Evolutionary conservation across 176 grass and related monocot species (phyloP).

Genomic region (Metroxylon sagu): DNA sequence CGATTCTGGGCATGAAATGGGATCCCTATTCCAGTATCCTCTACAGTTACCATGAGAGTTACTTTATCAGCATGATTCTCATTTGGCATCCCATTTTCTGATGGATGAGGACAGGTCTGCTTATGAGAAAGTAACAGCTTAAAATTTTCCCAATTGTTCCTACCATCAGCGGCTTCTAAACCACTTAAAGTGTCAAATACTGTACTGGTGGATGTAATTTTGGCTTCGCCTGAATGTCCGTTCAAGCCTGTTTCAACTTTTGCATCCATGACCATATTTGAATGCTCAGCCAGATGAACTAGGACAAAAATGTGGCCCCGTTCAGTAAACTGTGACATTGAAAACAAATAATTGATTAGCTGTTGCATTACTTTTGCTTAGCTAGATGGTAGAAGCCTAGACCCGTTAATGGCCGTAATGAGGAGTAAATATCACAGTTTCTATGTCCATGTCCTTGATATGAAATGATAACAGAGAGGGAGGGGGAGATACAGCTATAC

Average conservation of each 20-base stretch:
- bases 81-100: slow-evolving; percentile 15
- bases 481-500: neutral
- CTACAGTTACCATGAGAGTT: slow-evolving; percentile 79
- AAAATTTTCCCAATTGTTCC: slow-evolving; percentile 89
- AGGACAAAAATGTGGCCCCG: slow-evolving; percentile 91
- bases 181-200: slow-evolving; percentile 79
- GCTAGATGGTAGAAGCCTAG: too few species aligned
- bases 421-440: too few species aligned
- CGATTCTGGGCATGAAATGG: slow-evolving; percentile 36
- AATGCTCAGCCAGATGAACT: slow-evolving; percentile 82
- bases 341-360: neutral
- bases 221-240: slow-evolving; percentile 49
- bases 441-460: too few species aligned
- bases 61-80: slow-evolving; percentile 40
- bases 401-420: too few species aligned
- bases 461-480: too few species aligned
- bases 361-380: too few species aligned
- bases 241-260: slow-evolving; percentile 41
- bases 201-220: slow-evolving; percentile 19
- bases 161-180: slow-evolving; percentile 74
- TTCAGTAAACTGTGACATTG: slow-evolving; percentile 68
- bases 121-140: slow-evolving; percentile 55
- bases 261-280: slow-evolving; percentile 56
- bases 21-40: slow-evolving; percentile 94
- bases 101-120: slow-evolving; percentile 17